A percentile compares a stretch with the other conserved stretches of the same genome.
These are phyloP conservation scores for Ajuga reptans DNA, from an alignment of 305 asterid genomes.

Conservation along the genomic window DNA sequence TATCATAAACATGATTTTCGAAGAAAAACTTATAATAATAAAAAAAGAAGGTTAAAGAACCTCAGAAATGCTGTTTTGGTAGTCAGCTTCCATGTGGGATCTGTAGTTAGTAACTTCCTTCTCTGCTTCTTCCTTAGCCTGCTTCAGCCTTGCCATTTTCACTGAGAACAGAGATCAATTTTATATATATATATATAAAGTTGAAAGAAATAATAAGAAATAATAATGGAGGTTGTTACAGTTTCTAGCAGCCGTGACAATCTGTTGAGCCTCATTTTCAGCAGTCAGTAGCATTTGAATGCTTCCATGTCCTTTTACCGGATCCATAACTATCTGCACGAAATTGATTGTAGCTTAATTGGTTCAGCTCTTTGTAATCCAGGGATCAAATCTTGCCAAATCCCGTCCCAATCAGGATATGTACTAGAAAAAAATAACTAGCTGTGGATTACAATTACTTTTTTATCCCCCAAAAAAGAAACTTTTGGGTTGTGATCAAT, in stretches of 20 bases:
- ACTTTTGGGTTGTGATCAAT: too few relatives aligned
- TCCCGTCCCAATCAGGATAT: too few relatives aligned
- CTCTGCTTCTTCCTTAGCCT: slow-evolving; percentile 81
- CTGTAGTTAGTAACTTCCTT: slow-evolving; percentile 48
- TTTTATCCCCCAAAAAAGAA: too few relatives aligned
- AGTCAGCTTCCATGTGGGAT: slow-evolving; percentile 61
- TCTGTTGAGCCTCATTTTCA: slow-evolving; percentile 86
- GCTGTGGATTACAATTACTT: too few relatives aligned
- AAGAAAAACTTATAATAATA: too few relatives aligned
- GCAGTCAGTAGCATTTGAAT: slow-evolving; percentile 85
- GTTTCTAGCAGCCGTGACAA: slow-evolving; percentile 67
- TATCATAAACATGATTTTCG: too few relatives aligned
- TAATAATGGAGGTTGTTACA: slow-evolving; percentile 29
- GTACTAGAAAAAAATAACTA: too few relatives aligned
- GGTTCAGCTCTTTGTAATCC: too few relatives aligned
- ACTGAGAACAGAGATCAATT: slow-evolving; percentile 23
- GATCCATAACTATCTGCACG: slow-evolving; percentile 52
- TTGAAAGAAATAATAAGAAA: too few relatives aligned
- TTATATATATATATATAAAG: too few relatives aligned
- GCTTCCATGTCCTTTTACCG: slow-evolving; percentile 74
- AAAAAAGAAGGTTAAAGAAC: slow-evolving; percentile 21
- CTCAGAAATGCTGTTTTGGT: slow-evolving; percentile 54
- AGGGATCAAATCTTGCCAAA: too few relatives aligned
- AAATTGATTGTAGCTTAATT: too few relatives aligned
- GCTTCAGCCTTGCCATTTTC: slow-evolving; percentile 61